Percentiles rank a stretch among this genome's conserved stretches.
Evolutionary conservation across 208 protist species (phyloP).

Genomic region (Hexamita inflata): DNA sequence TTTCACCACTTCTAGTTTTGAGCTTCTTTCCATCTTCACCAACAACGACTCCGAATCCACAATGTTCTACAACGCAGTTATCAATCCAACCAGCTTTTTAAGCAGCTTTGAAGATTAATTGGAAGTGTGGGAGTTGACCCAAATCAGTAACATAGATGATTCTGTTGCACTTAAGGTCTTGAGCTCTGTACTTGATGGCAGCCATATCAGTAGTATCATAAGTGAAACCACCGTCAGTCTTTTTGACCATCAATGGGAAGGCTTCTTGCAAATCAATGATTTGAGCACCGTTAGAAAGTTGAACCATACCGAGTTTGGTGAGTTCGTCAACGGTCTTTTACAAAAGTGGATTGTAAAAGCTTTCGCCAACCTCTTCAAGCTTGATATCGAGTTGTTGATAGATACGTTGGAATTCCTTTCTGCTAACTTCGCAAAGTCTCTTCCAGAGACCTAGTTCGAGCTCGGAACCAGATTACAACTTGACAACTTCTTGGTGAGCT

Average conservation of each 20-base stretch:
- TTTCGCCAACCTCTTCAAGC: conserved; percentile 75
- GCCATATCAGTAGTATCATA: conserved; percentile 78
- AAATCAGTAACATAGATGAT: conserved; percentile 79
- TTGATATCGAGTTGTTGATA: conserved; percentile 64
- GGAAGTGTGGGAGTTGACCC: conserved; percentile 76
- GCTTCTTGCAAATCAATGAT: conserved; percentile 40
- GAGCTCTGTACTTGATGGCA: conserved; percentile 55
- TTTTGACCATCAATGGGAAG: conserved; percentile 70
- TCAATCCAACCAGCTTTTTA: conserved; percentile 5
- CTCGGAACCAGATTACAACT: conserved; percentile 61
- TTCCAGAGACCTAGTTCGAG: conserved; percentile 64
- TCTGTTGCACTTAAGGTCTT: conserved; percentile 62
- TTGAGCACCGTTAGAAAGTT: conserved; percentile 15
- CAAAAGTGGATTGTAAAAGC: conserved; percentile 79
- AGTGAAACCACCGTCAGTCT: conserved; percentile 76
- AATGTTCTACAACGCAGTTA: conserved; percentile 59
- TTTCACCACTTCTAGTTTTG: conserved; percentile 78
- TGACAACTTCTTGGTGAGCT: conserved; percentile 66
- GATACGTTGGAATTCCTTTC: conserved; percentile 69
- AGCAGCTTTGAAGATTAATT: conserved; percentile 62
- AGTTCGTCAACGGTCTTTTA: conserved; percentile 59
- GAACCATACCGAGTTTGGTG: conserved; percentile 54
- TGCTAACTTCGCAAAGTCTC: conserved; percentile 50
- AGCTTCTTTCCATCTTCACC: conserved; percentile 62
- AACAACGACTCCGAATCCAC: conserved; percentile 70